These are phyloP conservation scores for Wolfiporia cocos DNA, from an alignment of 1,284 basidiomycete genomes.

Conservation along the genomic window DNA sequence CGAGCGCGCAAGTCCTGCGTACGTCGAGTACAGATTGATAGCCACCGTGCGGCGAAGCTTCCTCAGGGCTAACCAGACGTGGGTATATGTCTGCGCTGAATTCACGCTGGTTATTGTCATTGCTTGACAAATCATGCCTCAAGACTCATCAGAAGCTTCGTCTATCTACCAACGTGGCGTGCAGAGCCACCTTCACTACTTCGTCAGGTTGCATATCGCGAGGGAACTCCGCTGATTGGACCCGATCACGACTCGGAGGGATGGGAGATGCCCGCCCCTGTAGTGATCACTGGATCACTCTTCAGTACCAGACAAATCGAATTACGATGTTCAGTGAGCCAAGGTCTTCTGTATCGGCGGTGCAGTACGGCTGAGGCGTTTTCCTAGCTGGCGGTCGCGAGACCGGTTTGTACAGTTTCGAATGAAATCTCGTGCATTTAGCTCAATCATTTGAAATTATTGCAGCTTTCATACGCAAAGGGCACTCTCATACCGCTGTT, in stretches of 20 bases:
- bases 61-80: constrained; percentile 29
- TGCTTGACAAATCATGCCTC: no score
- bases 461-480: constrained; percentile 40
- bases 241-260: constrained; percentile 29
- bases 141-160: constrained; percentile 25
- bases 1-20: constrained; percentile 31
- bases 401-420: constrained; percentile 36
- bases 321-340: constrained; percentile 34
- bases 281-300: constrained; percentile 24
- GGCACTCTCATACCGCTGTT: constrained; percentile 45
- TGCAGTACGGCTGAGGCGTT: not conserved
- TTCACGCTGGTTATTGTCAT: no score
- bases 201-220: constrained; percentile 25
- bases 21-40: constrained; percentile 33
- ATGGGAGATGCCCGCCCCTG: constrained; percentile 27
- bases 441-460: no score
- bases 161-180: constrained; percentile 27
- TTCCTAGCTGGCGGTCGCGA: constrained; percentile 43
- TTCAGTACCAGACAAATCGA: constrained; percentile 29
- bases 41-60: constrained; percentile 28
- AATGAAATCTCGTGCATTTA: no score
- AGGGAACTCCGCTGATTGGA: constrained; percentile 22
- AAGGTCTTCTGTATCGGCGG: not conserved
- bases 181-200: constrained; percentile 27
- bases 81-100: no score